Evolutionary conservation across 202 grass and related monocot genomes (phyloP).

Genomic region (Brachypodium distachyon): DNA sequence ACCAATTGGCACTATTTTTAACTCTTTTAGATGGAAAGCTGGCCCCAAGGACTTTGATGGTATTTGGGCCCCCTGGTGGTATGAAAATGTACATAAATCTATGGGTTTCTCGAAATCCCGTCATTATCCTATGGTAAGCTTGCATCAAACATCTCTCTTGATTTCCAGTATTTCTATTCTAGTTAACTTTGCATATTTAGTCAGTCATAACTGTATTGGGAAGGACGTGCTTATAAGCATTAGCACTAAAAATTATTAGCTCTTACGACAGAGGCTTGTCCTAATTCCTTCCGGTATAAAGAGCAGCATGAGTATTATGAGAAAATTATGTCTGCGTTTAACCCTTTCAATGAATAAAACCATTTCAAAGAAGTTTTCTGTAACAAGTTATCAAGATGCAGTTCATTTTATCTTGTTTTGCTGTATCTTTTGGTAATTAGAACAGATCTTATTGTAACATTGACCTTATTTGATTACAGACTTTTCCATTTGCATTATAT

Average conservation of each 20-base stretch:
- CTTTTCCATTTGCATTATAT: constrained; percentile 74
- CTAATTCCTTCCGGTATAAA: background rate
- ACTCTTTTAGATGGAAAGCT: constrained; percentile 74
- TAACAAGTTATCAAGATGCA: background rate
- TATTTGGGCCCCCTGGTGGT: constrained; percentile 97
- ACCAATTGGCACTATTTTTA: constrained; percentile 12
- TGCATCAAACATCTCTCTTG: constrained; percentile 1
- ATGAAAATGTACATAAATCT: constrained; percentile 75
- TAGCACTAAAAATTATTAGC: background rate
- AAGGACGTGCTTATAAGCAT: background rate
- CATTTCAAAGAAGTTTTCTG: background rate
- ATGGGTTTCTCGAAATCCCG: constrained; percentile 55
- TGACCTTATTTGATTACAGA: constrained; percentile 37
- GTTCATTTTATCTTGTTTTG: constrained; percentile 2
- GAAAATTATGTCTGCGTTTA: background rate
- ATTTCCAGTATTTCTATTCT: constrained; percentile 12
- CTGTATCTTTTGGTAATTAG: background rate
- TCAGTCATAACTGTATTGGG: background rate
- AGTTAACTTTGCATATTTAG: constrained; percentile 2
- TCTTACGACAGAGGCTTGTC: background rate
- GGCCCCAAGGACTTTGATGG: constrained; percentile 82
- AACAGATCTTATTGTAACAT: background rate
- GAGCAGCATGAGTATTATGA: background rate
- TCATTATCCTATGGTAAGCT: constrained; percentile 52
- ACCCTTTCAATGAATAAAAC: background rate